Evolutionary conservation across 2,329 filamentous ascomycete genomes (phyloP), one percentile per base, ranked within the genome.

Genomic region (Penicillium aurantiogriseum): DNA sequence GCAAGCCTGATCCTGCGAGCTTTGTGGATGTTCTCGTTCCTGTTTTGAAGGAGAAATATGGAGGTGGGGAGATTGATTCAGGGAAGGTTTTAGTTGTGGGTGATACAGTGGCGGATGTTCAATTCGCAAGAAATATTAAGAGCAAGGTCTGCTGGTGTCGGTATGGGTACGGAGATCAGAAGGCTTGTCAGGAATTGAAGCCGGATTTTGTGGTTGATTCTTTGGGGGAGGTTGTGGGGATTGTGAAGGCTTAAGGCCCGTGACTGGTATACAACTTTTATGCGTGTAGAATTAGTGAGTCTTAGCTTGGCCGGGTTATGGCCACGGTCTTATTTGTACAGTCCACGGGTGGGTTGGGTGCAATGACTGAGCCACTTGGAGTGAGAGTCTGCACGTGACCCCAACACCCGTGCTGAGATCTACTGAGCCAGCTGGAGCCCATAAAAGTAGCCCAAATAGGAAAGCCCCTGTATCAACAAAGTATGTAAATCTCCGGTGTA

Each of bases 1-100:
- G 61, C 23, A 62, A 63, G 42, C 61, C 61, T 1, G 60, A 63
- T 29, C 59, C 59, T 10, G 51, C 59, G 8, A 62, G 59, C n/a
- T 63, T 58, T 11, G 23, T 35, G 11, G 43, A 62, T 53, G 52
- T 63, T 11, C 51, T 69, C 15, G 19, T 61, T 9, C 65, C 67
- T 4, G 1, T 50, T 3, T 25, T 67, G 19, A 44, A 46, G 10
- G 54, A 40, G 39, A 40, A 13, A 8, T 51, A 58, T 13, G 62
- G 61, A 5, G 21, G 45, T 27, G 51, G 25, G 1, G 45, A 33
- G 17, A 3, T 60, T 35, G 48, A 58, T 3, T 15, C 44, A 13
- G 39, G 1, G 19, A 35, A 9, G 2, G 59, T 61, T 11, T 33
- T 61, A 3, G 61, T 63, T 6, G 53, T 63, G 11, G 59, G 61